Percentiles rank a stretch among this genome's conserved stretches.
Evolutionary conservation across 2,329 filamentous ascomycete species (phyloP).

Genomic region (Pyricularia pennisetigena): DNA sequence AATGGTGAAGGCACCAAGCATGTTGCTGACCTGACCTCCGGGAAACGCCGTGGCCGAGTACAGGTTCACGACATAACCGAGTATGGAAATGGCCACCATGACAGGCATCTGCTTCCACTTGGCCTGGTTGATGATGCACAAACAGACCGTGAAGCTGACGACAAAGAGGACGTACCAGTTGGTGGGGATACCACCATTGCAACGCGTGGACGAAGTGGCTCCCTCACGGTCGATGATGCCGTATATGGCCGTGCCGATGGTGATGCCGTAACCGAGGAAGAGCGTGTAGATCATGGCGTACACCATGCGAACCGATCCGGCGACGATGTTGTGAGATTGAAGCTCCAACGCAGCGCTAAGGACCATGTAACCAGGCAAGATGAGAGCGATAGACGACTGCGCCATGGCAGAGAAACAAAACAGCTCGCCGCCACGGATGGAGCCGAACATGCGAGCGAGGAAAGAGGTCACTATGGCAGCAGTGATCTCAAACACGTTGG

Average conservation of each 20-base stretch:
- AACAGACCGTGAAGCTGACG: conserved; percentile 55
- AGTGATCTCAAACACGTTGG: conserved; percentile 34
- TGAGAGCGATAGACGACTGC: conserved; percentile 66
- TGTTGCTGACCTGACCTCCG: conserved; percentile 67
- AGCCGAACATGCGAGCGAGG: conserved; percentile 58
- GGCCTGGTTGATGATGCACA: conserved; percentile 56
- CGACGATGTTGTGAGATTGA: conserved; percentile 58
- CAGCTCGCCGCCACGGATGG: conserved; percentile 43
- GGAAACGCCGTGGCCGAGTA: conserved; percentile 58
- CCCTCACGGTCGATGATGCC: conserved; percentile 43
- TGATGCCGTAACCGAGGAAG: conserved; percentile 64
- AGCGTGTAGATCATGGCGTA: conserved; percentile 67
- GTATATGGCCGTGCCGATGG: conserved; percentile 54
- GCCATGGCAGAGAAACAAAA: conserved; percentile 67
- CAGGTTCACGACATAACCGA: conserved; percentile 67
- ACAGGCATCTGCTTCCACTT: conserved; percentile 70
- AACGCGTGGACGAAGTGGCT: conserved; percentile 37
- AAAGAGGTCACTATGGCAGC: conserved; percentile 57
- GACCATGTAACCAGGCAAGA: conserved; percentile 64
- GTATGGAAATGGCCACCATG: conserved; percentile 65
- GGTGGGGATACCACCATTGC: conserved; percentile 26
- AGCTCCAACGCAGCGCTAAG: conserved; percentile 48
- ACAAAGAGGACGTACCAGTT: conserved; percentile 49
- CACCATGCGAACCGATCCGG: conserved; percentile 63
- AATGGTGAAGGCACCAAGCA: conserved; percentile 65